Evolutionary conservation across 768 basidiomycete genomes (phyloP).

Genomic region (Boletus huronensis): DNA sequence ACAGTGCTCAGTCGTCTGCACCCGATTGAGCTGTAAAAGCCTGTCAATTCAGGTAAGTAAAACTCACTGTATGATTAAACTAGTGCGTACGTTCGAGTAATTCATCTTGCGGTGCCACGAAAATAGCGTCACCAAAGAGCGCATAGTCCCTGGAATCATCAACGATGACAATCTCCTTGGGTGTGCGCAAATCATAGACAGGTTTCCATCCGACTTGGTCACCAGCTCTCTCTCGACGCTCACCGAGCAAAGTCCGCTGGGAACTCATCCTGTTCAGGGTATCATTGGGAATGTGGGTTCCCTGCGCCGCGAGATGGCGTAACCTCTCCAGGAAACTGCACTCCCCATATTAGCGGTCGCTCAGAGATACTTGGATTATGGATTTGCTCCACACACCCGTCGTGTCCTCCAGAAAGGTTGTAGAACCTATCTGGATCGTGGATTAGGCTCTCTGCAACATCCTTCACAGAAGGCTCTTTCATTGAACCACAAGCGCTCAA

Average conservation of each 20-base stretch:
- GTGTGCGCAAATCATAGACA: background rate
- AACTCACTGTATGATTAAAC: background rate
- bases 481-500: slow-evolving; percentile 79
- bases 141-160: background rate
- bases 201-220: background rate
- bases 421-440: slow-evolving; percentile 65
- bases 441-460: slow-evolving; percentile 64
- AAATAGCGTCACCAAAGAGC: background rate
- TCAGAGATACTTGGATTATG: background rate
- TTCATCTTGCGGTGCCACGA: background rate
- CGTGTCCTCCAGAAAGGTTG: slow-evolving; percentile 57
- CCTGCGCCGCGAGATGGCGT: background rate
- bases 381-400: slow-evolving; percentile 45
- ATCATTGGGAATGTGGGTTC: background rate
- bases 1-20: background rate
- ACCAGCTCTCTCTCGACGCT: background rate
- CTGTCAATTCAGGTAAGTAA: background rate
- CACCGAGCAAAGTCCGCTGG: background rate
- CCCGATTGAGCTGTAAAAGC: background rate
- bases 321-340: background rate
- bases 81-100: background rate
- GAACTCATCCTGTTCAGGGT: background rate
- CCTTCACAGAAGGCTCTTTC: slow-evolving; percentile 76
- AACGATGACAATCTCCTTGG: background rate
- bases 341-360: background rate